phyloP scores from a whole-genome alignment of 768 basidiomycete genomes.

The Pleurotus cornucopiae region DNA sequence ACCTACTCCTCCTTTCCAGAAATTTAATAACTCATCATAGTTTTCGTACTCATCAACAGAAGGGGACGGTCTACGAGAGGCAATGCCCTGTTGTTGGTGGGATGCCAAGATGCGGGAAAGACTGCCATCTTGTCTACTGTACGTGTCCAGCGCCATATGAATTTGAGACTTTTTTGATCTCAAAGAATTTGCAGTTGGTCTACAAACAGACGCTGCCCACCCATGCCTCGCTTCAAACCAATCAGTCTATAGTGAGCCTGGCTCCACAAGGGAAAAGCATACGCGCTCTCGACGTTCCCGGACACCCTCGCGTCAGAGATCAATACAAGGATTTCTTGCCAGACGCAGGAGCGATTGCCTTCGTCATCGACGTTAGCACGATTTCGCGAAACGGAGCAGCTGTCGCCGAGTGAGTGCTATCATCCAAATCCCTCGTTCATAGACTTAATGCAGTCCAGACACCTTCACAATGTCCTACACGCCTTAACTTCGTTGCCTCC shows the following conservation, averaged over 20 bases:
- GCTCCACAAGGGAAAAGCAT: slow-evolving; percentile 34
- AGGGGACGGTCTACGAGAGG: slow-evolving; percentile 45
- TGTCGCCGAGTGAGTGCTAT: slow-evolving; percentile 71
- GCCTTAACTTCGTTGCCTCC: slow-evolving; percentile 70
- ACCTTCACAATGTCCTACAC: slow-evolving; percentile 70
- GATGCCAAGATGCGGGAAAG: slow-evolving; percentile 75
- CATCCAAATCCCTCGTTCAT: not conserved
- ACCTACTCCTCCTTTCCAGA: not conserved
- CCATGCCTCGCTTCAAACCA: slow-evolving; percentile 76
- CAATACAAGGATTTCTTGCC: slow-evolving; percentile 66
- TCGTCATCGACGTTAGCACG: slow-evolving; percentile 78
- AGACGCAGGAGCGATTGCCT: slow-evolving; percentile 62
- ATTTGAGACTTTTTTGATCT: too few relatives aligned
- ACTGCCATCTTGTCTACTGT: slow-evolving; percentile 74
- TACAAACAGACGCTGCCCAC: slow-evolving; percentile 63
- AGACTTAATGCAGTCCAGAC: slow-evolving; percentile 34
- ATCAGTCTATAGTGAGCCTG: slow-evolving; percentile 46
- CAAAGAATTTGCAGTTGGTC: slow-evolving; percentile 43
- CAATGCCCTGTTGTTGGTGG: slow-evolving; percentile 69
- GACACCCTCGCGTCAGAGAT: slow-evolving; percentile 77
- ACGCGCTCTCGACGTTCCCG: slow-evolving; percentile 71
- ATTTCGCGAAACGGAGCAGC: slow-evolving; percentile 69
- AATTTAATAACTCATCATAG: slow-evolving; percentile 20
- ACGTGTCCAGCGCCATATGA: slow-evolving; percentile 19
- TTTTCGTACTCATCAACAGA: slow-evolving; percentile 38